Evolutionary conservation across 2,329 filamentous ascomycete genomes (phyloP).

Genomic region (Monilinia vaccinii-corymbosi): DNA sequence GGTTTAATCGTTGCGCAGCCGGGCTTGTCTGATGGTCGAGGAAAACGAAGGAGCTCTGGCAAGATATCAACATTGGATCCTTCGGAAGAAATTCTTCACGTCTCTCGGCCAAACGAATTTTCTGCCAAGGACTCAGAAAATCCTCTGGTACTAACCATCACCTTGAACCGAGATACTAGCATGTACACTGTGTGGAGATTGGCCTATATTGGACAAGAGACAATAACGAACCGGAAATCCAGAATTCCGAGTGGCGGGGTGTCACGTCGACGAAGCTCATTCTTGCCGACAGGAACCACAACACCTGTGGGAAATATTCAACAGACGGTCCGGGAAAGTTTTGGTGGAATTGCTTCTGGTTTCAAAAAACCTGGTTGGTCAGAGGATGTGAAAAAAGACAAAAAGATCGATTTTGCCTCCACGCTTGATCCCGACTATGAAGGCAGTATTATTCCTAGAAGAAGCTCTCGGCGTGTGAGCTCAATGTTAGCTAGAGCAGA

Average conservation of each 20-base stretch:
- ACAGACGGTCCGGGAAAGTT: slow-evolving; percentile 65
- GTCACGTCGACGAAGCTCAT: slow-evolving; percentile 46
- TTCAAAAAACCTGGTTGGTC: slow-evolving; percentile 19
- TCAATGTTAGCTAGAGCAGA: slow-evolving; percentile 84
- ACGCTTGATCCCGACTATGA: slow-evolving; percentile 62
- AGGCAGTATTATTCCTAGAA: slow-evolving; percentile 41
- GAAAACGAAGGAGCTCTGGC: slow-evolving; percentile 34
- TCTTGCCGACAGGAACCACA: slow-evolving; percentile 65
- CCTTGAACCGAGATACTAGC: slow-evolving; percentile 66
- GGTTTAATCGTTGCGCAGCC: slow-evolving; percentile 65
- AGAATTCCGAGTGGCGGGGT: slow-evolving; percentile 30
- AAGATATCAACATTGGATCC: slow-evolving; percentile 55
- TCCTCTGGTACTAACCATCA: slow-evolving; percentile 66
- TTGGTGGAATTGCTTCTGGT: slow-evolving; percentile 38
- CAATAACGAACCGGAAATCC: slow-evolving; percentile 33
- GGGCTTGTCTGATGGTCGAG: slow-evolving; percentile 32
- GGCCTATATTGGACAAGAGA: slow-evolving; percentile 62
- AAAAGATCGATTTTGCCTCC: slow-evolving; percentile 52
- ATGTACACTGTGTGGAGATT: slow-evolving; percentile 81
- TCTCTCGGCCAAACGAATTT: slow-evolving; percentile 58
- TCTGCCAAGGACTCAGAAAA: slow-evolving; percentile 31
- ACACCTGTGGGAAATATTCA: slow-evolving; percentile 58
- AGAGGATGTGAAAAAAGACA: slow-evolving; percentile 21
- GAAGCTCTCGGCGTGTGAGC: slow-evolving; percentile 72
- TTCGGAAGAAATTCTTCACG: slow-evolving; percentile 74